Evolutionary conservation across 2,329 filamentous ascomycete species (phyloP), one percentile per base, ranked within the genome.

Genomic region (Alternaria sp.): DNA sequence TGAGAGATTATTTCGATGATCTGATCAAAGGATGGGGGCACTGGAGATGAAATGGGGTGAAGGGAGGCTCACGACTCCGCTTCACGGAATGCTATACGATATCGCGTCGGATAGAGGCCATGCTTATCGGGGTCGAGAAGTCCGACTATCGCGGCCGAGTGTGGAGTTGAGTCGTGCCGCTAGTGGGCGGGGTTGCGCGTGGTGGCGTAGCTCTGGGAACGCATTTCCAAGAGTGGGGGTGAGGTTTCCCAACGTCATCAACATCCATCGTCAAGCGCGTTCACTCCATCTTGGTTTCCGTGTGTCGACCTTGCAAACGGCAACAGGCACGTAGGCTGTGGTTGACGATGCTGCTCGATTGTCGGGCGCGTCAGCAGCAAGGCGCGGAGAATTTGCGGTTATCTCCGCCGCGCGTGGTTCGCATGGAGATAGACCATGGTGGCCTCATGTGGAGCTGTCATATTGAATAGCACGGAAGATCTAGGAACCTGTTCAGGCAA

Each of bases 11-110:
- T 53, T 37, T 62, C 47, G 63, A 65, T 57, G 55, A 28, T 65
- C 28, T 23, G 49, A 37, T 51, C 18, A 23, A 75, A 76, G 67
- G 73, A 75, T 76, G 74, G 74, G 73, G 73, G 69, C 59, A 43
- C 43, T 45, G 37, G 33, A 49, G 26, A 41, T 59, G 47, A 46
- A 59, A 59, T 54, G 57, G 57, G 57, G 57, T 59, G 45, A 49
- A 12, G 26, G 23, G 30, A 58, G 37, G 55, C 44, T 20, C 30
- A 25, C 44, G 20, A 45, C 30, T 14, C 18, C 46, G 23, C 23
- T 50, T 55, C 25, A 26, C 30, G 49, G 49, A 53, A 12, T 53
- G 23, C 30, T 25, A 53, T 33, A 53, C 28, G 30, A 41, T 53
- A 53, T 28, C 20, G 30, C 49, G 23, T 65, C 67, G 60, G 62